phyloP scores from a whole-genome alignment of 75 land plant genomes.

The Pinus albicaulis region DNA sequence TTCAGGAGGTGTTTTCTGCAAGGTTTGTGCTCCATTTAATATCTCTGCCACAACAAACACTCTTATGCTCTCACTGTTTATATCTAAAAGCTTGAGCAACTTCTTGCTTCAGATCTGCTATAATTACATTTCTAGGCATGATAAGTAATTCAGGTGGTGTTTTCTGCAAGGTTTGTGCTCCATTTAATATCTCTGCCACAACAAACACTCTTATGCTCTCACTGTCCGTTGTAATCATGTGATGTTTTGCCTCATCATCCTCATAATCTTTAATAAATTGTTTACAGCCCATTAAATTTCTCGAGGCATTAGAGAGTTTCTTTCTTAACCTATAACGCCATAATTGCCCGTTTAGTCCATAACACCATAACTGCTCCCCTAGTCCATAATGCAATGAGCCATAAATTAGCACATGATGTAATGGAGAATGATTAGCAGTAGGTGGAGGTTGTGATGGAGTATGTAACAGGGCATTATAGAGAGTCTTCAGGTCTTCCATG shows the following conservation, averaged over 20 bases:
- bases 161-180: constrained; percentile 14
- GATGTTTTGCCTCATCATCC: not conserved
- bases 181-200: constrained; percentile 45
- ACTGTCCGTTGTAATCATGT: not conserved
- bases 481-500: constrained; percentile 39
- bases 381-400: no score
- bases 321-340: constrained; percentile 12
- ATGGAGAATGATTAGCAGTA: not conserved
- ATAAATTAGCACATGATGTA: no score
- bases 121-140: constrained; percentile 54
- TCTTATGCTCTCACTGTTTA: no score
- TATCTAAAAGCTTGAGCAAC: constrained; percentile 72
- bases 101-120: constrained; percentile 71
- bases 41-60: constrained; percentile 56
- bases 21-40: constrained; percentile 29
- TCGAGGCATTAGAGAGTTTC: constrained; percentile 15
- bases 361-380: no score
- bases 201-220: constrained; percentile 31
- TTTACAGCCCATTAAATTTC: constrained; percentile 85
- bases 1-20: constrained; percentile 59
- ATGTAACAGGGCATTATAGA: constrained; percentile 39
- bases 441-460: no score
- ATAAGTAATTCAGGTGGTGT: constrained; percentile 78
- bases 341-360: not conserved
- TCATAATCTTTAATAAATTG: constrained; percentile 82